Evolutionary conservation across 371 early-diverging fungal genomes (phyloP).

Genomic region (Coemansia sp.): DNA sequence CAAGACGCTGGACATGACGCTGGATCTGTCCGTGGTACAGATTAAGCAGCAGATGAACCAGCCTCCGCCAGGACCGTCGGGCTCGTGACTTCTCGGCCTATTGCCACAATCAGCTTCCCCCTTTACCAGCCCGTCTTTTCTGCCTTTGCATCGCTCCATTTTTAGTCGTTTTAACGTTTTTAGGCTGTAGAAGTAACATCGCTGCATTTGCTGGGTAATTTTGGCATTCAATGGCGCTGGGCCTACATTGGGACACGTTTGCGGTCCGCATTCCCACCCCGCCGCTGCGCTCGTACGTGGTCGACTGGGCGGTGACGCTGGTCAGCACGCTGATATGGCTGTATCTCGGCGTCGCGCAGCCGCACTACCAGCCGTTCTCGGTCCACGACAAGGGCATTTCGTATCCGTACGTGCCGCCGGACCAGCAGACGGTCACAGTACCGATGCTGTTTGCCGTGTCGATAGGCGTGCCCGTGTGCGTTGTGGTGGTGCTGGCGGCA

Average conservation of each 20-base stretch:
- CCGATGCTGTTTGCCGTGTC: slow-evolving; percentile 61
- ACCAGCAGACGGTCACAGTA: slow-evolving; percentile 59
- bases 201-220: too few species aligned
- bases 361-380: slow-evolving; percentile 57
- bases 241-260: slow-evolving; percentile 11
- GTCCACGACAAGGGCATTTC: slow-evolving; percentile 65
- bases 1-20: background rate
- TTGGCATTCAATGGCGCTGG: slow-evolving; percentile 2
- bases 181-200: too few species aligned
- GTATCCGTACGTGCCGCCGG: slow-evolving; percentile 59
- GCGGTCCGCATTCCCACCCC: slow-evolving; percentile 13
- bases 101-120: too few species aligned
- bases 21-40: background rate
- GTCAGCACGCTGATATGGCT: slow-evolving; percentile 40
- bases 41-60: background rate
- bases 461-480: slow-evolving; percentile 55
- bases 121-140: background rate
- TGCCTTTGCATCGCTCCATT: background rate
- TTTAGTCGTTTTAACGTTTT: too few species aligned
- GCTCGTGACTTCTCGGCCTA: too few species aligned
- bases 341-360: slow-evolving; percentile 36
- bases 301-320: slow-evolving; percentile 42
- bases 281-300: slow-evolving; percentile 24
- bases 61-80: background rate
- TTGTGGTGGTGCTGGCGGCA: slow-evolving; percentile 55